Evolutionary conservation across 2,329 filamentous ascomycete genomes (phyloP).

Genomic region (Ophiostoma angusticollis): DNA sequence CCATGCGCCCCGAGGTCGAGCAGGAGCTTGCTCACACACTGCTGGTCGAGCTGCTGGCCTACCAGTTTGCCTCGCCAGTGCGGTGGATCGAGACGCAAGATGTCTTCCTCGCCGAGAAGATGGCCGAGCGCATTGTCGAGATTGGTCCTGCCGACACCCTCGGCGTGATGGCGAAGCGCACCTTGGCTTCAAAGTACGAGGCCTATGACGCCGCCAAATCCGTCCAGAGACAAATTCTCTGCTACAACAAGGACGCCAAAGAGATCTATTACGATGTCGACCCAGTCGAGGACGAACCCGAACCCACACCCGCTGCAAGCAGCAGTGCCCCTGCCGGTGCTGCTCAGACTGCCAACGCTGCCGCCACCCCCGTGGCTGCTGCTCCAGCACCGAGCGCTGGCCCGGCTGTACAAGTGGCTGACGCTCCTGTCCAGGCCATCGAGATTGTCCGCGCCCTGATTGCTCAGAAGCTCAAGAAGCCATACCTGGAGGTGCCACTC

Average conservation of each 20-base stretch:
- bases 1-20: conserved; percentile 96
- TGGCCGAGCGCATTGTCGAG: conserved; percentile 93
- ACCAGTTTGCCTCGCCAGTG: conserved; percentile 96
- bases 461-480: conserved; percentile 96
- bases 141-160: conserved; percentile 94
- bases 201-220: conserved; percentile 96
- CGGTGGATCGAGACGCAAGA: conserved; percentile 99
- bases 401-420: conserved; percentile 73
- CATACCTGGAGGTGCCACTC: conserved; percentile 72
- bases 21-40: conserved; percentile 98
- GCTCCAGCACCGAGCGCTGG: conserved; percentile 60
- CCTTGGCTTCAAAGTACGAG: conserved; percentile 93
- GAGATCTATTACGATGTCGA: conserved; percentile 99
- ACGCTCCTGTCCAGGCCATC: conserved; percentile 75
- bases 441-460: conserved; percentile 84
- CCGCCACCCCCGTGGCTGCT: conserved; percentile 39
- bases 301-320: conserved; percentile 27
- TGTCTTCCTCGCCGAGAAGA: conserved; percentile 95
- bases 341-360: conserved; percentile 42
- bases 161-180: conserved; percentile 94
- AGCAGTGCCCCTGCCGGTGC: conserved; percentile 39
- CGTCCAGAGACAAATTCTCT: conserved; percentile 91
- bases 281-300: conserved; percentile 80
- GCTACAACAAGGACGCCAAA: conserved; percentile 98
- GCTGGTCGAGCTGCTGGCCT: conserved; percentile 95